A percentile compares a stretch with the other conserved stretches of the same genome.
Evolutionary conservation across 441 rosid species (phyloP).

Genomic region (Metrosideros polymorpha): DNA sequence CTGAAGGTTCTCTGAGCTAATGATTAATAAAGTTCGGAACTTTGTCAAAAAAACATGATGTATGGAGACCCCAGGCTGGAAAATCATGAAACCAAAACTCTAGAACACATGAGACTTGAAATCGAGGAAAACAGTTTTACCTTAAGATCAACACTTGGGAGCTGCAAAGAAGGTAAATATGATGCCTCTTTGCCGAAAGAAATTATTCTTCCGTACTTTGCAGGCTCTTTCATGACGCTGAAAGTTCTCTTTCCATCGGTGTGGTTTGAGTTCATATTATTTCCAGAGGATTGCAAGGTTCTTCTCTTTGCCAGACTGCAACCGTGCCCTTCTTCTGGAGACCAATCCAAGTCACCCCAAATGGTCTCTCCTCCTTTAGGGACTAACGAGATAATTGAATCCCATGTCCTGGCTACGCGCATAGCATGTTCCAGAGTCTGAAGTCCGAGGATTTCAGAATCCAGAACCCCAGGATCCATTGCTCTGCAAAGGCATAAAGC

Average conservation of each 20-base stretch:
- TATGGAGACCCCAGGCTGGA: neutral
- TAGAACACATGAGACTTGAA: neutral
- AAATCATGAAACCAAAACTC: neutral
- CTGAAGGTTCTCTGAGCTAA: neutral
- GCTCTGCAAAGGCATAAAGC: conserved; percentile 22
- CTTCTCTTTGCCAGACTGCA: conserved; percentile 28
- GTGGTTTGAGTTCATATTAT: conserved; percentile 11
- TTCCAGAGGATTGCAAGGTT: neutral
- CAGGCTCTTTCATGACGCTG: conserved; percentile 9
- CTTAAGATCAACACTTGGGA: conserved; percentile 27
- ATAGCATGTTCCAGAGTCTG: conserved; percentile 48
- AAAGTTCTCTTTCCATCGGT: conserved; percentile 14
- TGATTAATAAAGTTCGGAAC: neutral
- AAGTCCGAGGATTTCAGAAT: conserved; percentile 38
- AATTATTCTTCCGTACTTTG: conserved; percentile 50
- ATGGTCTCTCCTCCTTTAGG: conserved; percentile 74
- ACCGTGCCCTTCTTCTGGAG: conserved; percentile 35
- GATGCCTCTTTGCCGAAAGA: conserved; percentile 45
- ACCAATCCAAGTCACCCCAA: conserved; percentile 56
- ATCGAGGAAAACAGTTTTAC: conserved; percentile 7
- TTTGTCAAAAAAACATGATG: neutral
- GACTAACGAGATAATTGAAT: conserved; percentile 44
- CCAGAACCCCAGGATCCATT: conserved; percentile 32
- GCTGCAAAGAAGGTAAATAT: conserved; percentile 26
- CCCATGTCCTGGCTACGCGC: conserved; percentile 63